A percentile compares a stretch with the other conserved stretches of the same genome.
These are phyloP conservation scores for Prinsepia uniflora DNA, from an alignment of 306 rosid species.

Conservation along the genomic window DNA sequence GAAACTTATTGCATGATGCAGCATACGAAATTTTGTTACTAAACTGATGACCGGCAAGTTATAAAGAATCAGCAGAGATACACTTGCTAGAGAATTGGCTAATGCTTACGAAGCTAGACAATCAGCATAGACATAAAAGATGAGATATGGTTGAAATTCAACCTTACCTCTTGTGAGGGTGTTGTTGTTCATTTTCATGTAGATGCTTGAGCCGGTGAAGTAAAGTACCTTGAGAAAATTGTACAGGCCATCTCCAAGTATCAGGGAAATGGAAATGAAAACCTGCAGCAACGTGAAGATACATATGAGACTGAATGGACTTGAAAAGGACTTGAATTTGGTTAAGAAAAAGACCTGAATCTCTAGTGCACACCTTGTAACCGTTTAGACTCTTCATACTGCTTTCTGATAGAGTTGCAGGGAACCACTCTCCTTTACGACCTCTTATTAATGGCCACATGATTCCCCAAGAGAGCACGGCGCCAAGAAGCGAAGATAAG, in stretches of 20 bases:
- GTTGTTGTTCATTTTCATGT: conserved; percentile 42
- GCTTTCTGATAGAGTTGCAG: conserved; percentile 62
- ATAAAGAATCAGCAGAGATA: no score
- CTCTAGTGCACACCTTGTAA: conserved; percentile 59
- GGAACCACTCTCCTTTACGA: conserved; percentile 94
- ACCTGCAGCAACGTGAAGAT: conserved; percentile 51
- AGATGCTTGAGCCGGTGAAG: conserved; percentile 56
- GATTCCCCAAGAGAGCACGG: conserved; percentile 90
- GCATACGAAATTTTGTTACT: no score
- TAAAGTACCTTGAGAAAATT: conserved; percentile 76
- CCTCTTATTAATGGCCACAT: conserved; percentile 92
- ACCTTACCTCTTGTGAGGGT: conserved; percentile 45
- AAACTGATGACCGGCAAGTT: no score
- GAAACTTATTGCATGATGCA: no score
- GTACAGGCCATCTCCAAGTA: conserved; percentile 96
- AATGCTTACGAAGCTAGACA: neutral
- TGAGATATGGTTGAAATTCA: neutral
- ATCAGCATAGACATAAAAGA: no score
- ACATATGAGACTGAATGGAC: conserved; percentile 17
- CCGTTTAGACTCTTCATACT: conserved; percentile 96
- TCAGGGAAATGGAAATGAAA: conserved; percentile 79
- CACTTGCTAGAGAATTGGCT: no score
- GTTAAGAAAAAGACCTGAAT: conserved; percentile 2
- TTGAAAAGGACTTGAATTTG: conserved; percentile 11
- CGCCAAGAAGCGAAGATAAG: conserved; percentile 85